Base-by-base conservation (phyloP, 257 asterid genomes). In the Eucommia ulmoides region DNA sequence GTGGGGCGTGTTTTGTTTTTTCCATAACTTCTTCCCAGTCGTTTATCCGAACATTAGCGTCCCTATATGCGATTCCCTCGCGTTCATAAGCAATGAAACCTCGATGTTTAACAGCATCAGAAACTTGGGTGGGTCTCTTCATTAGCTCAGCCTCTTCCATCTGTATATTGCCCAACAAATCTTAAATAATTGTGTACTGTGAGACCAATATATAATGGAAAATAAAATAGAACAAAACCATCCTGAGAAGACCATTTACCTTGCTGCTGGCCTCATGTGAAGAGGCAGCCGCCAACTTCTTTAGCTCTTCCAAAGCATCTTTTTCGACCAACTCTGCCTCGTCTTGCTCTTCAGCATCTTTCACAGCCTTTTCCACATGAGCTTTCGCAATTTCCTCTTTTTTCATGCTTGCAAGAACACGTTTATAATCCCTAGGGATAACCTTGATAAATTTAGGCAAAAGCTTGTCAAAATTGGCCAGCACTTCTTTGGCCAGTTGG, bases 1-100 rank as follows among this genome's bases (percentile, higher is more conserved):
- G 82, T 23, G 99, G 88, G 24, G 95, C 87, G 22, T 96, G 94
- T 59, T 86, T 79, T 19, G 69, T 26, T 52, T 79, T 87, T 69
- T 71, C 93, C 85, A 78, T 80, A 42, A 91, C 99, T 70, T 91
- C 99, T 33, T 79, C 74, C 99, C 99, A 91, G 63, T 91, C 99
- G 41, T 58, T 70, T 54, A 86, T 73, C 41, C 97, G 83, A 62
- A 69, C 69, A 63, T 53, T 62, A 6, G 99, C 89, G 54, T 91
- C 97, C 66, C 99, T 77, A 58, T 79, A 91, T 11, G 87, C 75
- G 51, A 91, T 65, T 8, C 99, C 73, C 69, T 91, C 88, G 9
- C 97, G 81, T 69, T 86, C 99, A 53, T 91, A 91, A 51, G 89
- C 82, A 47, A 83, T 83, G 65, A 91, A 91, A 53, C 99, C 99